phyloP scores from a whole-genome alignment of 345 rosid genomes.

The Aquilaria yunnanensis region DNA sequence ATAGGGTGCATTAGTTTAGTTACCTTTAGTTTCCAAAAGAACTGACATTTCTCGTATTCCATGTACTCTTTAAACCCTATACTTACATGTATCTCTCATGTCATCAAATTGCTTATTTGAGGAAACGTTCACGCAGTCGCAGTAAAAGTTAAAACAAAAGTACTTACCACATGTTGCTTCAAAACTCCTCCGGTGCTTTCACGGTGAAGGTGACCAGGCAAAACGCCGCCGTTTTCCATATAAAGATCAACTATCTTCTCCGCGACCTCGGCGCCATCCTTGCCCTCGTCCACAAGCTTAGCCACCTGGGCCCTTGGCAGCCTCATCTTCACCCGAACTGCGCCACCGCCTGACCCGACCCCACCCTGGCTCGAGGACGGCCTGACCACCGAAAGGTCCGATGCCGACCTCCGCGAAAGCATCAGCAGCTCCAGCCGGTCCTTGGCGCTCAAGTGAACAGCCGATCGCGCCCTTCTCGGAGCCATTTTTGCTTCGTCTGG shows the following conservation, averaged over 20 bases:
- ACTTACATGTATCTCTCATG: too few relatives aligned
- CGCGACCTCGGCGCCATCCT: conserved; percentile 56
- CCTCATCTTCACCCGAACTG: conserved; percentile 57
- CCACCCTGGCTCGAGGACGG: conserved; percentile 5
- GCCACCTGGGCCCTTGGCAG: conserved; percentile 61
- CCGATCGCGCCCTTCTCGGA: conserved; percentile 71
- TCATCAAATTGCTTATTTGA: too few relatives aligned
- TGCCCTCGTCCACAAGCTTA: conserved; percentile 62
- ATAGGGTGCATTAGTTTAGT: too few relatives aligned
- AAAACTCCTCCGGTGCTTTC: conserved; percentile 2
- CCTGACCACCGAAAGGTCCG: conserved; percentile 44
- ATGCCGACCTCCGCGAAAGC: conserved; percentile 66
- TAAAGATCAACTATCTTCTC: conserved; percentile 60
- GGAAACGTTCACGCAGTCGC: too few relatives aligned
- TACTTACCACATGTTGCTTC: conserved; percentile 34
- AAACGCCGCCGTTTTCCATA: conserved; percentile 16
- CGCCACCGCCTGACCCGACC: conserved; percentile 14
- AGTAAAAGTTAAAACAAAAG: background rate
- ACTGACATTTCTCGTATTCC: too few relatives aligned
- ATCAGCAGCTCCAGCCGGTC: conserved; percentile 81
- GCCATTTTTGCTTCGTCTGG: conserved; percentile 24
- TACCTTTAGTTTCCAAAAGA: too few relatives aligned
- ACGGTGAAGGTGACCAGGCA: conserved; percentile 9
- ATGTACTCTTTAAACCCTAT: too few relatives aligned
- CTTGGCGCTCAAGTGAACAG: conserved; percentile 68